Percentiles rank a stretch among this genome's conserved stretches.
These are phyloP conservation scores for Leccinum variabile DNA, from an alignment of 1,284 basidiomycete genomes.

Conservation along the genomic window DNA sequence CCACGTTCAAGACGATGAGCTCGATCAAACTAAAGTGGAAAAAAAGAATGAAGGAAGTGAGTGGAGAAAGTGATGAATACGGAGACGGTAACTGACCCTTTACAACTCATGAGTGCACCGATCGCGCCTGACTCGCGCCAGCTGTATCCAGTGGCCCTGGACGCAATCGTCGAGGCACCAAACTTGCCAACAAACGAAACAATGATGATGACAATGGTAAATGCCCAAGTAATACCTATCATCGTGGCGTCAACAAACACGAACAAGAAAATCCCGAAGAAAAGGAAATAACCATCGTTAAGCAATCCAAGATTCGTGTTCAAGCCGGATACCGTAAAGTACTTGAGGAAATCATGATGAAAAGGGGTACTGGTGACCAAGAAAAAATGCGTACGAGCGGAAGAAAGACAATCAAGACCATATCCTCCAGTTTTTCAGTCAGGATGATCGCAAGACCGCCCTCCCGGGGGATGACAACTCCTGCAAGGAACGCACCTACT, in stretches of 20 bases:
- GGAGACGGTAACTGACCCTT: constrained; percentile 60
- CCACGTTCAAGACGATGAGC: constrained; percentile 94
- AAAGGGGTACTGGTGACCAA: constrained; percentile 14
- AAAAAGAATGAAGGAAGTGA: background rate
- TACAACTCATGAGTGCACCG: constrained; percentile 93
- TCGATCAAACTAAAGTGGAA: constrained; percentile 67
- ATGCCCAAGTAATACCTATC: constrained; percentile 88
- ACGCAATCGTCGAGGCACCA: constrained; percentile 68
- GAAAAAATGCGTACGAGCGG: constrained; percentile 59
- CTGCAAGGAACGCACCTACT: constrained; percentile 80
- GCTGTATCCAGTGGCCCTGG: constrained; percentile 68
- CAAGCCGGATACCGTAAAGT: constrained; percentile 86
- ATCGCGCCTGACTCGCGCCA: constrained; percentile 83
- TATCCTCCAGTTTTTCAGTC: constrained; percentile 82
- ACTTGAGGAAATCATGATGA: constrained; percentile 44
- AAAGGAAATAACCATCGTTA: constrained; percentile 50
- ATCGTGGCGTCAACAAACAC: constrained; percentile 44
- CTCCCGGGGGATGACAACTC: constrained; percentile 88
- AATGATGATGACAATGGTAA: constrained; percentile 77
- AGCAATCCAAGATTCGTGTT: constrained; percentile 85
- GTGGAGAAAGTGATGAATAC: background rate
- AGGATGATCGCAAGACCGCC: constrained; percentile 80
- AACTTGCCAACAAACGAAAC: constrained; percentile 88
- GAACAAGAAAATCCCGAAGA: no score
- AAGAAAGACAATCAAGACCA: constrained; percentile 78